Evolutionary conservation across 2,329 filamentous ascomycete species (phyloP), one percentile per base, ranked within the genome.

Genomic region (Ophiocordyceps camponoti-saundersi): DNA sequence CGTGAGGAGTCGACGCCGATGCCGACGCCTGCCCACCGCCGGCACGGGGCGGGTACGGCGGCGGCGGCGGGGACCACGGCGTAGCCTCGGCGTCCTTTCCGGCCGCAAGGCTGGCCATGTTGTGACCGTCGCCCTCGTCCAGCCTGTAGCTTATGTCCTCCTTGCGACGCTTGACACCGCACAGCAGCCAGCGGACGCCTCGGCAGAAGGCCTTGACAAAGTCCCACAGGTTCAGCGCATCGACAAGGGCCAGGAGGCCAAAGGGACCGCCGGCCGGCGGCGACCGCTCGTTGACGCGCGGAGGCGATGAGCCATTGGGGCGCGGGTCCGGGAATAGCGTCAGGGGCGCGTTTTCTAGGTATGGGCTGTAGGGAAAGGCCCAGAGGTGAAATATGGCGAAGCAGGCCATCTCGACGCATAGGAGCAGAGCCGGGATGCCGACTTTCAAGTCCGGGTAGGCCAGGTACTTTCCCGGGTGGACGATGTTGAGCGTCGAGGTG

Each of bases 341-440:
- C 30, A 59, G 55, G 45, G 64, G 70, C 20, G 68, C 65, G 26
- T 59, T 58, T 20, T 63, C 62, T 21, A 63, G 67, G 61, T 94
- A 95, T 1, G 79, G 79, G 48, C 72, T 71, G 70, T 81, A 92
- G 1, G 84, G 75, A 58, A 92, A 95, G 2, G 88, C 85, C 70
- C 80, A 93, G 16, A 92, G 64, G 60, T 94, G 87, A 46, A 94
- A 64, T 42, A 88, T 57, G 18, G 83, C 70, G 56, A 94, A 93
- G 29, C 85, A 65, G 10, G 84, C 77, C 87, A 94, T 94, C 63
- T 94, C 87, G 40, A 92, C 68, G 57, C 83, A 89, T 22, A 92
- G 75, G 12, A 93, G 68, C 46, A 90, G 65, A 26, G 80, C 80
- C 0, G 87, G 85, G 26, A 94, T 81, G 46, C 85, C 85, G 43